A percentile compares a stretch with the other conserved stretches of the same genome.
phyloP scores from a whole-genome alignment of 768 basidiomycete species.

The Steccherinum ochraceum region DNA sequence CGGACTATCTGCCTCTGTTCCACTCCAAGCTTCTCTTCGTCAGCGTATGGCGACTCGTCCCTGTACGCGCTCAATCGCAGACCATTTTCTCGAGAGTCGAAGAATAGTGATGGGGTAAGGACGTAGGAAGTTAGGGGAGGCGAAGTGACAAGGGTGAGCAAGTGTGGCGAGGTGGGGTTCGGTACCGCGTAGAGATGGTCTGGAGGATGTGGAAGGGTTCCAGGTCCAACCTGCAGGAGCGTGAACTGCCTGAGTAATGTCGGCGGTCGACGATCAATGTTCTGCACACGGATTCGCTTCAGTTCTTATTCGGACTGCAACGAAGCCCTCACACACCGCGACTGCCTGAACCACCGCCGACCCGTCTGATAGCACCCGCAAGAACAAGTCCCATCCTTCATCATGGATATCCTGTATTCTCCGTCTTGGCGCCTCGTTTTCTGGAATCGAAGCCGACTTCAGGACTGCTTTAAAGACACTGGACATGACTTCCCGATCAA shows the following conservation, averaged over 20 bases:
- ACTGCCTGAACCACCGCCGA: constrained; percentile 70
- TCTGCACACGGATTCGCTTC: constrained; percentile 48
- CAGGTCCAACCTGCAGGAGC: constrained; percentile 56
- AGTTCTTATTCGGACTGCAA: neutral
- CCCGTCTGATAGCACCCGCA: constrained; percentile 65
- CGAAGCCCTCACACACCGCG: constrained; percentile 58
- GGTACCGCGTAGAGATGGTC: constrained; percentile 49
- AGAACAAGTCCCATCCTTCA: constrained; percentile 75
- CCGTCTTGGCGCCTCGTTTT: constrained; percentile 40
- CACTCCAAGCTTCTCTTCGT: constrained; percentile 1
- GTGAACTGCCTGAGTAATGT: constrained; percentile 73
- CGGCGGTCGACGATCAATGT: constrained; percentile 85
- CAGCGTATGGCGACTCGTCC: constrained; percentile 3
- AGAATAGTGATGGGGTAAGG: constrained; percentile 54
- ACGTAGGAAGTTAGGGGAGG: constrained; percentile 59
- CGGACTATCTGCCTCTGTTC: constrained; percentile 50
- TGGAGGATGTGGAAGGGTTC: constrained; percentile 41
- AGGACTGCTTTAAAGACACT: constrained; percentile 40
- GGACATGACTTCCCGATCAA: constrained; percentile 58
- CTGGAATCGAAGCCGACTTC: constrained; percentile 19
- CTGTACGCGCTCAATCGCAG: constrained; percentile 26
- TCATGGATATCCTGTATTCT: constrained; percentile 58
- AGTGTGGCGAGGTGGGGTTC: constrained; percentile 29
- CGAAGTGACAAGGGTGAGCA: constrained; percentile 55
- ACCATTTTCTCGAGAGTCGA: constrained; percentile 50